A percentile compares a stretch with the other conserved stretches of the same genome.
phyloP scores from a whole-genome alignment of 345 rosid species.

The Hibiscus tridactylites region DNA sequence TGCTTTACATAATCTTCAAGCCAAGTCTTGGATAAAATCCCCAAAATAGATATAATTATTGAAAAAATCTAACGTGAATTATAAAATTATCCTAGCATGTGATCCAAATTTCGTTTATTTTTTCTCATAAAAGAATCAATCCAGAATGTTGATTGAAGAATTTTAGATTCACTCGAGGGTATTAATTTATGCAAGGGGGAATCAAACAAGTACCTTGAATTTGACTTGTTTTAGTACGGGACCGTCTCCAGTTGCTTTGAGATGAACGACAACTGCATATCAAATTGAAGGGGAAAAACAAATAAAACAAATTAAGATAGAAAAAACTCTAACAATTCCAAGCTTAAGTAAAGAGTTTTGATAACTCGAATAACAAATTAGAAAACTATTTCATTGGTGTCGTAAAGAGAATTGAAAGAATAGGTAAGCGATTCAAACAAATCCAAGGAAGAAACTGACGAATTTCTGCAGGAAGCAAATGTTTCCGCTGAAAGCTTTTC shows the following conservation, averaged over 20 bases:
- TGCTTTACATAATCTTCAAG: neutral
- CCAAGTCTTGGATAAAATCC: neutral
- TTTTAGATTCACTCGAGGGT: neutral
- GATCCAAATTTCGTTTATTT: too few species aligned
- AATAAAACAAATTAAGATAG: too few species aligned
- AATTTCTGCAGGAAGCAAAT: too few species aligned
- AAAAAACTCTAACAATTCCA: too few species aligned
- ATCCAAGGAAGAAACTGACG: too few species aligned
- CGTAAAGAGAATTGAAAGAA: too few species aligned
- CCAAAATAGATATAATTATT: neutral
- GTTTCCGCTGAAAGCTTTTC: too few species aligned
- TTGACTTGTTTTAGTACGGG: conserved; percentile 47
- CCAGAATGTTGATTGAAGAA: neutral
- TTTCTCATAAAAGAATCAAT: neutral
- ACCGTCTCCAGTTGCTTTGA: conserved; percentile 37
- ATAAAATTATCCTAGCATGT: neutral
- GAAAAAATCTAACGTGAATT: neutral
- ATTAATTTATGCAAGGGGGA: neutral
- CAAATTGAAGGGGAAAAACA: conserved; percentile 4
- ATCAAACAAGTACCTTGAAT: conserved; percentile 54
- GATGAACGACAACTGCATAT: conserved; percentile 27
- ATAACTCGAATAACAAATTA: too few species aligned
- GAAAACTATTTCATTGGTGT: too few species aligned
- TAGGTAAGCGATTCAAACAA: too few species aligned
- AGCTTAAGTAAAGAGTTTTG: too few species aligned